These are phyloP conservation scores for Theobroma cacao DNA, from an alignment of 345 rosid species.

Conservation along the genomic window DNA sequence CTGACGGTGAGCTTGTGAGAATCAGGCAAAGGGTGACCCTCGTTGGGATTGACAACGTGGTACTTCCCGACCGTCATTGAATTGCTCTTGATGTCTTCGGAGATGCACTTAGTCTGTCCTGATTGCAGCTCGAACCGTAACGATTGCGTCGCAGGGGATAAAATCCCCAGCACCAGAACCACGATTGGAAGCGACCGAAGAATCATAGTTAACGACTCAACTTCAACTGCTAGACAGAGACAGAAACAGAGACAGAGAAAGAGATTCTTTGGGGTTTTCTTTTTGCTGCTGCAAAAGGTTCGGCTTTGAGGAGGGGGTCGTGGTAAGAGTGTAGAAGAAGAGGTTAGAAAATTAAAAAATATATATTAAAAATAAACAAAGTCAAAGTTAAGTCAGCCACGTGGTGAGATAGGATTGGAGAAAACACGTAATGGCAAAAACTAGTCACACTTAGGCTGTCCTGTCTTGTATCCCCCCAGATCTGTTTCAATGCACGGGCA, in stretches of 20 bases:
- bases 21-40: slow-evolving; percentile 64
- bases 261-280: neutral
- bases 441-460: neutral
- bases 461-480: neutral
- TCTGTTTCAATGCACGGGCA: neutral
- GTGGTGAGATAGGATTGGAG: slow-evolving; percentile 26
- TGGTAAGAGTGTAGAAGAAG: neutral
- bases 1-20: slow-evolving; percentile 72
- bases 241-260: neutral
- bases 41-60: slow-evolving; percentile 63
- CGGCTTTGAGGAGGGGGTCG: neutral
- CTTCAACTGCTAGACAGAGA: neutral
- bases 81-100: slow-evolving; percentile 81
- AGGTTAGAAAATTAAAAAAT: neutral
- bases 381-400: slow-evolving; percentile 18
- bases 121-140: slow-evolving; percentile 79
- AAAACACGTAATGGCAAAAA: slow-evolving; percentile 26
- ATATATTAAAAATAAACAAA: neutral
- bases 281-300: neutral
- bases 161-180: slow-evolving; percentile 19
- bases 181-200: slow-evolving; percentile 13
- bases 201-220: slow-evolving; percentile 26
- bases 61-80: slow-evolving; percentile 92
- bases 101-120: slow-evolving; percentile 79
- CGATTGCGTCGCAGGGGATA: slow-evolving; percentile 36